phyloP scores from a whole-genome alignment of 441 rosid genomes.

The Bocquillonia castaneifolia region DNA sequence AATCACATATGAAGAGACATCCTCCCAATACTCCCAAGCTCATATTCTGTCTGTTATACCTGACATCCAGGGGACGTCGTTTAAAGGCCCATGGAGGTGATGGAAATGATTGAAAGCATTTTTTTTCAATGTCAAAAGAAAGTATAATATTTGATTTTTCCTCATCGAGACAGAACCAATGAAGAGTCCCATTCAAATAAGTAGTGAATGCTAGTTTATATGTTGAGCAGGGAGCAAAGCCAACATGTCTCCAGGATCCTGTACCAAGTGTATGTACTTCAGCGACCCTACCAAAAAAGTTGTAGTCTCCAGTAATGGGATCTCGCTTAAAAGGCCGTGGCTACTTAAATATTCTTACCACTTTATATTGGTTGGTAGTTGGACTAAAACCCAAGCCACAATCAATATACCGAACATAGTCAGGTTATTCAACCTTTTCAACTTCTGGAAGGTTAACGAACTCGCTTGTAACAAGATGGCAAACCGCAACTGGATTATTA shows the following conservation, averaged over 20 bases:
- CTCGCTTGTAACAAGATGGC: constrained; percentile 11
- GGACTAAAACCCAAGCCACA: constrained; percentile 13
- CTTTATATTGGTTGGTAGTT: constrained; percentile 2
- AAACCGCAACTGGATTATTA: constrained; percentile 10
- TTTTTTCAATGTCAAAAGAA: not conserved
- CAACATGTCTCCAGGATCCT: constrained; percentile 5
- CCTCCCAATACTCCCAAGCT: not conserved
- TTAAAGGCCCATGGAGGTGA: not conserved
- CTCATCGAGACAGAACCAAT: not conserved
- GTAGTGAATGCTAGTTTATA: constrained; percentile 7
- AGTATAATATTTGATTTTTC: not conserved
- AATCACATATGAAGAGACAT: not conserved
- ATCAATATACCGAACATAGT: not conserved
- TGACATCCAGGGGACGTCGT: not conserved
- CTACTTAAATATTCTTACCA: not conserved
- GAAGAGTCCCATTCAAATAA: constrained; percentile 3
- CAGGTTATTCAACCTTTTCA: not conserved
- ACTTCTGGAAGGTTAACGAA: not conserved
- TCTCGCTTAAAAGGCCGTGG: not conserved
- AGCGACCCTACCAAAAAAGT: not conserved
- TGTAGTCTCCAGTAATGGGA: not conserved
- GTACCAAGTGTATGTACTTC: constrained; percentile 8
- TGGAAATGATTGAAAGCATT: not conserved
- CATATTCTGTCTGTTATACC: not conserved
- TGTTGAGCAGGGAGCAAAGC: not conserved